Conservation (phyloP, 2,329 filamentous ascomycete genomes). For the Aspergillus fumigatus region DNA sequence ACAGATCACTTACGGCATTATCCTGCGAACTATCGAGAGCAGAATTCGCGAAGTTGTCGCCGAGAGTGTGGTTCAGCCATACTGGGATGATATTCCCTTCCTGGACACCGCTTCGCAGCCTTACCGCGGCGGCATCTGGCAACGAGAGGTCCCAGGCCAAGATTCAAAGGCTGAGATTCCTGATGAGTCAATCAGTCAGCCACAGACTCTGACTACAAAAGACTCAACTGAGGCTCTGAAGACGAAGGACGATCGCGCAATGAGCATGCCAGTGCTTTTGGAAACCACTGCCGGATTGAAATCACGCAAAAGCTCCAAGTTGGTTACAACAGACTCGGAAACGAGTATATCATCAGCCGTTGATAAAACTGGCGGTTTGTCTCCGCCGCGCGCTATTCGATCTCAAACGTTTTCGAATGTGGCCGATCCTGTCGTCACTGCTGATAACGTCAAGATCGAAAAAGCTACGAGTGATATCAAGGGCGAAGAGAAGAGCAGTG, state of each 20-base stretch:
- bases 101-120: slow-evolving; percentile 71
- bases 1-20: slow-evolving; percentile 91
- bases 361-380: slow-evolving; percentile 34
- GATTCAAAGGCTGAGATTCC: slow-evolving; percentile 35
- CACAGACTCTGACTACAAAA: slow-evolving; percentile 16
- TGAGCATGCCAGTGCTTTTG: slow-evolving; percentile 30
- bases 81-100: slow-evolving; percentile 96
- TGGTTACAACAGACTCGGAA: slow-evolving; percentile 19
- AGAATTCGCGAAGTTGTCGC: slow-evolving; percentile 90
- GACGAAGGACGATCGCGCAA: slow-evolving; percentile 30
- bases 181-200: slow-evolving; percentile 27
- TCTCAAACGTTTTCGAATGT: slow-evolving; percentile 60
- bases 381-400: slow-evolving; percentile 54
- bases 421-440: slow-evolving; percentile 62
- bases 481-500: slow-evolving; percentile 55
- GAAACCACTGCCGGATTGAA: slow-evolving; percentile 22
- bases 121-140: slow-evolving; percentile 83
- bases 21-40: slow-evolving; percentile 89
- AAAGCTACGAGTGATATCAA: slow-evolving; percentile 54
- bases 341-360: slow-evolving; percentile 23
- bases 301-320: slow-evolving; percentile 25
- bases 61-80: slow-evolving; percentile 85
- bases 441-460: slow-evolving; percentile 64
- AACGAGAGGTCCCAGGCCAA: slow-evolving; percentile 42
- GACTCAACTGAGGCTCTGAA: slow-evolving; percentile 26